A percentile compares a stretch with the other conserved stretches of the same genome.
Evolutionary conservation across 116 monocot species (phyloP).

Genomic region (Dioscorea cayenensis): DNA sequence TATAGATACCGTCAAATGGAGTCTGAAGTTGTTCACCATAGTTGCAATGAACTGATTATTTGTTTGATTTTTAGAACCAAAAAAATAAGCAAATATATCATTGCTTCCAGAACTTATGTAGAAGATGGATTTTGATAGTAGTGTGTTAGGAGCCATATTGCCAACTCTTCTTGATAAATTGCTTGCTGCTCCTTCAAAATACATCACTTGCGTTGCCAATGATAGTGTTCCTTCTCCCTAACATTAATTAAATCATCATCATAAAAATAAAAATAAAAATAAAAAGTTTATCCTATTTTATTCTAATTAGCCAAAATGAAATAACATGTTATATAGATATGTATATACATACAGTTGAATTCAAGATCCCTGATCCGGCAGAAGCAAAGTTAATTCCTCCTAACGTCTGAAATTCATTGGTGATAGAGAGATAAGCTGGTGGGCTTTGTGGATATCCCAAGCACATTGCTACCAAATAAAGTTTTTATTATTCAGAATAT

Average conservation of each 20-base stretch:
- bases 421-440: slow-evolving; percentile 22
- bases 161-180: background rate
- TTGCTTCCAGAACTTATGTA: slow-evolving; percentile 3
- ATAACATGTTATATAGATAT: too few species aligned
- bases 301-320: too few species aligned
- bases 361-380: slow-evolving; percentile 35
- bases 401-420: background rate
- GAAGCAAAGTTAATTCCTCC: slow-evolving; percentile 36
- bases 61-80: background rate
- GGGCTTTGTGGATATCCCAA: slow-evolving; percentile 7
- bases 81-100: slow-evolving; percentile 1
- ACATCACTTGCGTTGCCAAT: slow-evolving; percentile 18
- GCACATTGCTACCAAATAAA: background rate
- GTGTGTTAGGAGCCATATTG: background rate
- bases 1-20: background rate
- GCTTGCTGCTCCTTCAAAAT: background rate
- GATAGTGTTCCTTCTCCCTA: slow-evolving; percentile 11
- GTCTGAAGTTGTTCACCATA: background rate
- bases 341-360: slow-evolving; percentile 22
- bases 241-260: background rate
- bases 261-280: background rate
- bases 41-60: background rate
- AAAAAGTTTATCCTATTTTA: background rate
- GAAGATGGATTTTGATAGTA: slow-evolving; percentile 4
- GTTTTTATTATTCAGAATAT: background rate